Evolutionary conservation across 257 asterid genomes (phyloP), one percentile per base, ranked within the genome.

Genomic region (Coffea canephora): DNA sequence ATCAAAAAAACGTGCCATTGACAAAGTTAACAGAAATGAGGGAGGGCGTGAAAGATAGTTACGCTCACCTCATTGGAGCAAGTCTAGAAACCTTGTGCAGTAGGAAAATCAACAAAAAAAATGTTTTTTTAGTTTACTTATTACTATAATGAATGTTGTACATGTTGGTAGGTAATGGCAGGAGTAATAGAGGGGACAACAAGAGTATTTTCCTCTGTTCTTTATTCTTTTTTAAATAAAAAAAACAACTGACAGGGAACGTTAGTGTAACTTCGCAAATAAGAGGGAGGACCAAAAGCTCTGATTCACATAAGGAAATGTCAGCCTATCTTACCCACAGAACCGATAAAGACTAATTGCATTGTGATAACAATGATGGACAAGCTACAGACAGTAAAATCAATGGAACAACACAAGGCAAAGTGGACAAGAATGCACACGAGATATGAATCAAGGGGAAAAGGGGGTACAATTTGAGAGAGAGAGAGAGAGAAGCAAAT

Each of bases 371-470:
- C 16, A 36, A 45, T 21, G 64, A 64, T 12, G 31, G 14, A 41
- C 36, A 52, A 57, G 23, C 21, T 36, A 31, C 13, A 23, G 18
- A 64, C 25, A 18, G 71, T 52, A 41, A 13, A 41, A 62, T 43
- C 39, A 25, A 73, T 34, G 15, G 57, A 23, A 64, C 64, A 36
- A 27, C 39, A 31, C 15, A 31, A 65, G 72, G 21, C 31, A 45
- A 43, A 43, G 55, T 6, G 1, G 23, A 62, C 31, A 61, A 23
- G 15, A n/a, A 61, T 49, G 79, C 46, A 78, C 62, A 64, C 71
- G 73, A 79, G 79, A 78, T 11, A 50, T n/a, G 19, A 55, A 55
- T 14, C 69, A 55, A 46, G 67, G 34, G 27, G 34, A 27, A 65
- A 65, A 25, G 41, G 10, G 41, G 45, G 5, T 46, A 11, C 6